Conservation (phyloP, 2,329 filamentous ascomycete genomes). For the Fusarium miscanthi region DNA sequence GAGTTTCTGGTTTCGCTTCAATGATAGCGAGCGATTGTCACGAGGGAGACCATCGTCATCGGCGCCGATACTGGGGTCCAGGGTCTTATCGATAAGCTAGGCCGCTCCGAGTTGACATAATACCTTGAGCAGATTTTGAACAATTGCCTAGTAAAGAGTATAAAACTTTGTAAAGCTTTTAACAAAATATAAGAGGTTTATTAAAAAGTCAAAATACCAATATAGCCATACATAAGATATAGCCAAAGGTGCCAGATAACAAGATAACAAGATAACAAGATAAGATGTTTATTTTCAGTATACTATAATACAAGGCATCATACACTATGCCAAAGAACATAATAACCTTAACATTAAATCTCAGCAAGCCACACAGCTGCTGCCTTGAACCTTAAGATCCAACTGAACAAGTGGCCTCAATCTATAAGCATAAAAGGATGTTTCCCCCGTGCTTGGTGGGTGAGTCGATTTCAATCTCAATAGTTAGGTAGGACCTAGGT, state of each 20-base stretch:
- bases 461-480: neutral
- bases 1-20: neutral
- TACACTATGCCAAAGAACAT: too few relatives aligned
- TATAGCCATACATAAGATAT: too few relatives aligned
- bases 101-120: slow-evolving; percentile 13
- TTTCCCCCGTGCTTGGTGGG: neutral
- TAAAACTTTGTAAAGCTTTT: neutral
- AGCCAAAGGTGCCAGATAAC: too few relatives aligned
- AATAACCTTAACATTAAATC: too few relatives aligned
- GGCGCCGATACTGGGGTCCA: slow-evolving; percentile 26
- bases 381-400: too few relatives aligned
- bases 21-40: slow-evolving; percentile 37
- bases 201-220: too few relatives aligned
- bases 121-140: neutral
- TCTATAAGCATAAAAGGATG: neutral
- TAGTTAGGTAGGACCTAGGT: too few relatives aligned
- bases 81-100: slow-evolving; percentile 44
- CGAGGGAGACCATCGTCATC: slow-evolving; percentile 46
- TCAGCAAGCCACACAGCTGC: too few relatives aligned
- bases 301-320: too few relatives aligned
- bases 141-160: neutral
- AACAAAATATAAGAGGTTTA: too few relatives aligned
- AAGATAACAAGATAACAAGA: too few relatives aligned
- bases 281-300: too few relatives aligned
- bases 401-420: neutral